A percentile compares a stretch with the other conserved stretches of the same genome.
Conservation (phyloP, 176 grass and related monocot species). For the Elymus sibiricus region DNA sequence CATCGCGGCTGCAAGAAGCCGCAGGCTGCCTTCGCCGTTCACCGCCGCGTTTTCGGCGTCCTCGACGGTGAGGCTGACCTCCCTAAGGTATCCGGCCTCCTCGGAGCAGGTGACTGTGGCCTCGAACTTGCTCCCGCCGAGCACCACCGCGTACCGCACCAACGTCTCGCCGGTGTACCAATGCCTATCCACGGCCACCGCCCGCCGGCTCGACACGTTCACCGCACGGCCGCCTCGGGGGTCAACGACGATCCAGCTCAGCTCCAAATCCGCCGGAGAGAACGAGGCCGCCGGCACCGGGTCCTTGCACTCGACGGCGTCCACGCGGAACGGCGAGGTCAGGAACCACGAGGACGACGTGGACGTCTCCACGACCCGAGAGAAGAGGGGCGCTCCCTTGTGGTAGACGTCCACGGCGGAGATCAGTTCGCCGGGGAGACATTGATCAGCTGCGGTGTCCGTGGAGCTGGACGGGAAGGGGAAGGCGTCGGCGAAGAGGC, state of each 20-base stretch:
- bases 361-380: slow-evolving; percentile 38
- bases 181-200: neutral
- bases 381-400: slow-evolving; percentile 22
- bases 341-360: slow-evolving; percentile 50
- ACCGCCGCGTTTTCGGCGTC: neutral
- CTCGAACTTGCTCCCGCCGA: neutral
- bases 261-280: slow-evolving; percentile 38
- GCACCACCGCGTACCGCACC: neutral
- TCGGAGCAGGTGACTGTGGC: neutral
- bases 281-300: neutral
- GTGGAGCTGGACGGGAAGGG: slow-evolving; percentile 23
- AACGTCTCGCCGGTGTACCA: neutral
- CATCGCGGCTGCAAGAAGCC: neutral
- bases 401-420: slow-evolving; percentile 52
- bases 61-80: neutral
- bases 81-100: neutral
- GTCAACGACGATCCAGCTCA: slow-evolving; percentile 55
- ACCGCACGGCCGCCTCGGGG: neutral
- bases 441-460: neutral
- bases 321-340: slow-evolving; percentile 50
- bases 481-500: slow-evolving; percentile 38
- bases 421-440: slow-evolving; percentile 29
- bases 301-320: slow-evolving; percentile 15
- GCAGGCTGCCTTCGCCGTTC: neutral
- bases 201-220: neutral